A percentile compares a stretch with the other conserved stretches of the same genome.
Conservation (phyloP, 352 stramenopile species). For the Globisporangium barbulae region DNA sequence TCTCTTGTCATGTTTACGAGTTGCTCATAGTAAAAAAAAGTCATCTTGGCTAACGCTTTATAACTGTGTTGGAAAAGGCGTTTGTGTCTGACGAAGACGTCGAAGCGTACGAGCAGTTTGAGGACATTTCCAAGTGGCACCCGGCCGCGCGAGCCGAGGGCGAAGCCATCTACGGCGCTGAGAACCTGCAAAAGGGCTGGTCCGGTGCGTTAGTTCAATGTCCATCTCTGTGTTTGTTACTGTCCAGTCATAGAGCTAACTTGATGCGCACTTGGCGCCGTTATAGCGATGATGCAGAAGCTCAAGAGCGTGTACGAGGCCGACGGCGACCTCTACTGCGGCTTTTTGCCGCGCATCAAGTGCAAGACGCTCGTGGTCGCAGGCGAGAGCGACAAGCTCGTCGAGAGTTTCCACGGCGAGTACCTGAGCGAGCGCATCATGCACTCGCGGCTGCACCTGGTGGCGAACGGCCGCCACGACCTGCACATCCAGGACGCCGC, state of each 20-base stretch:
- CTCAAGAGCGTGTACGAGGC: conserved; percentile 48
- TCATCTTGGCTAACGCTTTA: not conserved
- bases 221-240: not conserved
- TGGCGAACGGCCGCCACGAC: conserved; percentile 54
- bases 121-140: conserved; percentile 55
- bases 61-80: conserved; percentile 30
- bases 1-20: not conserved
- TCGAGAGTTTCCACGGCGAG: conserved; percentile 69
- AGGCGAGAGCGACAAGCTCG: conserved; percentile 55
- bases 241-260: not conserved
- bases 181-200: conserved; percentile 58
- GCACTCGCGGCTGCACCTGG: conserved; percentile 66
- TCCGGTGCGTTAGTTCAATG: conserved; percentile 17
- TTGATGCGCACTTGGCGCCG: not conserved
- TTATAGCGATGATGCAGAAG: conserved; percentile 48
- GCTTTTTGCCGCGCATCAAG: conserved; percentile 57
- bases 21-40: not conserved
- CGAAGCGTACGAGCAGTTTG: conserved; percentile 46
- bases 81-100: conserved; percentile 75
- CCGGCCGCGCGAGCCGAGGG: conserved; percentile 40
- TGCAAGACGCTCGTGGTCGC: conserved; percentile 84
- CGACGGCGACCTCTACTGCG: conserved; percentile 71
- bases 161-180: conserved; percentile 48
- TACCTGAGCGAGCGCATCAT: conserved; percentile 87
- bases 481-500: conserved; percentile 44